Conservation (phyloP, 2,329 filamentous ascomycete species). For the Trichoderma sp. region DNA sequence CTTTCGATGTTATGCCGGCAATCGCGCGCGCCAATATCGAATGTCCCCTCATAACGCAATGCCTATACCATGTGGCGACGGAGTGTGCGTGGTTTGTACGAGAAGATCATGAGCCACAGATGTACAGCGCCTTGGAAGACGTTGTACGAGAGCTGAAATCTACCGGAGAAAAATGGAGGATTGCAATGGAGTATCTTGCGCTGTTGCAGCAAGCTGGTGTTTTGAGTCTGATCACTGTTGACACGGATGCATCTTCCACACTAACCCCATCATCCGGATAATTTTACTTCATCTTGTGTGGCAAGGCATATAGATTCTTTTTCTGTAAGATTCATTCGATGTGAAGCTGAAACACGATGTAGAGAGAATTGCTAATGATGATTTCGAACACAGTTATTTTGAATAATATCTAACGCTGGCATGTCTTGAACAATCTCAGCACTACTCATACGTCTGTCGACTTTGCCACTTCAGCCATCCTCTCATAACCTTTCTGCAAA, state of each 20-base stretch:
- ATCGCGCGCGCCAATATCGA: slow-evolving; percentile 9
- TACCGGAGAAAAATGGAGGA: neutral
- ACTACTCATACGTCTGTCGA: neutral
- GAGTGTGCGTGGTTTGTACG: slow-evolving; percentile 15
- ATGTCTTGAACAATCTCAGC: neutral
- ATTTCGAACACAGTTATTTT: neutral
- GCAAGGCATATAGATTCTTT: neutral
- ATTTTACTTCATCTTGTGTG: neutral
- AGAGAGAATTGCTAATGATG: neutral
- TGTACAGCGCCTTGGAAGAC: slow-evolving; percentile 11
- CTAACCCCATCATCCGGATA: slow-evolving; percentile 5
- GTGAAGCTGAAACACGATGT: neutral
- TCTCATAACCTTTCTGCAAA: neutral
- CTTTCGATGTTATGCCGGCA: neutral
- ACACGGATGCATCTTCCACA: neutral
- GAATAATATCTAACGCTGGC: neutral
- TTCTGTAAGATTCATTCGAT: neutral
- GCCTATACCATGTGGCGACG: slow-evolving; percentile 1
- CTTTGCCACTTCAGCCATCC: neutral
- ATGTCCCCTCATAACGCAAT: slow-evolving; percentile 6
- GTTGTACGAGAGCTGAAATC: neutral
- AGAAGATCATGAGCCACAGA: slow-evolving; percentile 8
- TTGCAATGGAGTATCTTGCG: slow-evolving; percentile 5
- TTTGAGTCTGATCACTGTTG: neutral
- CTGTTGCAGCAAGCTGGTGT: neutral